Percentiles rank a stretch among this genome's conserved stretches.
phyloP scores from a whole-genome alignment of 2,329 filamentous ascomycete genomes.

The Cryphonectria parasitica region DNA sequence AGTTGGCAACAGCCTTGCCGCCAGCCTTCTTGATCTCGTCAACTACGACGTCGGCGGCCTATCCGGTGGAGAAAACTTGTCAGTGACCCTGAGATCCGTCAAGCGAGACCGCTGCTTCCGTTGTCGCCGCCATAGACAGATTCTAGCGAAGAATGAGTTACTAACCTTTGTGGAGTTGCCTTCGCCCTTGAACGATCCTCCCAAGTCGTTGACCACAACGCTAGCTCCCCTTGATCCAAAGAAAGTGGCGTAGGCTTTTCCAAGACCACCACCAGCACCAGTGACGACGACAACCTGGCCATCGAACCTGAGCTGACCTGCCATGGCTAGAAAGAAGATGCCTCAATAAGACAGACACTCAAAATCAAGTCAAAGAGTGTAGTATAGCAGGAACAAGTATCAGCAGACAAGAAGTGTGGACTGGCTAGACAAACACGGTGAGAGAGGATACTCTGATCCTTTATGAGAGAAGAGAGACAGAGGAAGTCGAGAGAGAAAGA shows the following conservation, averaged over 20 bases:
- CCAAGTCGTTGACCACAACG: conserved; percentile 90
- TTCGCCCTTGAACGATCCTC: conserved; percentile 91
- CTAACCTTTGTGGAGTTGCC: conserved; percentile 82
- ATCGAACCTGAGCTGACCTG: conserved; percentile 75
- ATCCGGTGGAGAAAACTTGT: conserved; percentile 9
- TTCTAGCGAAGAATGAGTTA: neutral
- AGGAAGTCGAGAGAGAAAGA: neutral
- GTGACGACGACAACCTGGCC: conserved; percentile 89
- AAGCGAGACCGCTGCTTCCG: neutral
- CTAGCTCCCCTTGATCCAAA: conserved; percentile 82
- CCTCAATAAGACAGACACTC: neutral
- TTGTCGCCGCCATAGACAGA: neutral
- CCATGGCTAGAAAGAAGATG: conserved; percentile 49
- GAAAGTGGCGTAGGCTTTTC: conserved; percentile 83
- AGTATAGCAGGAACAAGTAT: neutral
- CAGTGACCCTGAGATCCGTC: neutral
- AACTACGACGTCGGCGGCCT: conserved; percentile 84
- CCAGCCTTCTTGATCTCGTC: conserved; percentile 83
- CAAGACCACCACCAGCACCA: conserved; percentile 80
- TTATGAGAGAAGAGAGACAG: neutral
- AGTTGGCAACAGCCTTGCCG: conserved; percentile 96
- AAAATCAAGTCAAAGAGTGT: neutral
- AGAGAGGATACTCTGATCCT: neutral
- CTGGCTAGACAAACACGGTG: no score
- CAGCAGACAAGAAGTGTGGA: neutral